Base-by-base conservation (phyloP, 2,329 filamentous ascomycete species). In the Pseudogymnoascus sp. region DNA sequence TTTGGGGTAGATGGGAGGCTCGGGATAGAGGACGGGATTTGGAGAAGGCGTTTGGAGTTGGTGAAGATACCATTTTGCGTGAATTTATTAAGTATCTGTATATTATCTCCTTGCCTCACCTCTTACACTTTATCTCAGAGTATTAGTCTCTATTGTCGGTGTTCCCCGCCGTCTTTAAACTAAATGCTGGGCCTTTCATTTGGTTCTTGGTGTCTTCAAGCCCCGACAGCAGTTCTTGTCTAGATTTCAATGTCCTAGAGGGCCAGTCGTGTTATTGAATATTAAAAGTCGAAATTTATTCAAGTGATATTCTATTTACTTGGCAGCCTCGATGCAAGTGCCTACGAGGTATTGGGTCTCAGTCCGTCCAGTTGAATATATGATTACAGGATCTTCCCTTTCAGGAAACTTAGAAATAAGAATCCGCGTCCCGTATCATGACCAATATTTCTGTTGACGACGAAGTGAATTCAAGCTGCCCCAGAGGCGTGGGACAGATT, bases 81-180 rank as follows among this genome's bases (percentile, higher is more conserved):
- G 15, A 18, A 21, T 55, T 21, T 55, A 33, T 33, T 52, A 15
- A 10, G 48, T 55, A 55, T 55, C 29, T 55, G 48, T 55, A 55
- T 55, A 55, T 33, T 55, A 55, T 55, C 48, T 55, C 48, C 48
- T 33, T 55, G 21, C 48, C 48, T 55, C 48, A 55, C 13, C 1
- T 21, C 29, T 55, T 55, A 12, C 48, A 33, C 29, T 55, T 33
- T 33, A 33, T 33, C 15, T 55, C 29, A 9, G 27, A 29, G 13
- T 33, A 15, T 12, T 4, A 9, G n/a, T 31, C n/a, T 55, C 12
- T 55, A 8, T 12, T 55, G 5, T 55, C 6, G n/a, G 7, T 55
- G 4, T 55, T 55, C n/a, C 6, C 1, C 2, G 4, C 9, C 5
- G 9, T 33, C 15, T 33, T 33, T 55, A n/a, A 12, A 33, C 9